These are phyloP conservation scores for Exophiala spinifera DNA, from an alignment of 2,329 filamentous ascomycete genomes.

Conservation along the genomic window DNA sequence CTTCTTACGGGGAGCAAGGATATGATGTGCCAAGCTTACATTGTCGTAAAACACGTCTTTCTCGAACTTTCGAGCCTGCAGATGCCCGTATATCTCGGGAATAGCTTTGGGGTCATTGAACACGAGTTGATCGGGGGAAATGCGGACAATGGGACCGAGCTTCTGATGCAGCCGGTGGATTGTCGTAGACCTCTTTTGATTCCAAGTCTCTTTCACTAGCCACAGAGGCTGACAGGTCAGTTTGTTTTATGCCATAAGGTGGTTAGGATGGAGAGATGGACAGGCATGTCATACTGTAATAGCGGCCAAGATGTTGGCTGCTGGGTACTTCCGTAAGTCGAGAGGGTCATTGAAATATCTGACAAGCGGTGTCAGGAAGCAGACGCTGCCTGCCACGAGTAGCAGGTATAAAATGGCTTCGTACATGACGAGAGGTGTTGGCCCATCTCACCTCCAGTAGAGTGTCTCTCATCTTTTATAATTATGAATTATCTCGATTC, in stretches of 20 bases:
- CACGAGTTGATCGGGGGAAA: neutral
- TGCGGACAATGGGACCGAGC: slow-evolving; percentile 3
- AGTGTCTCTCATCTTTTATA: no score
- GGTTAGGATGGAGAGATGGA: no score
- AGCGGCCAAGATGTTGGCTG: neutral
- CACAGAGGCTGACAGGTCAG: neutral
- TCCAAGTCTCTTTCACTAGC: neutral
- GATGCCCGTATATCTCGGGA: slow-evolving; percentile 1
- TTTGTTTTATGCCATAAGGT: no score
- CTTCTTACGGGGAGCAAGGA: no score
- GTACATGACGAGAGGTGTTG: no score
- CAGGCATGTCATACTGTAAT: neutral
- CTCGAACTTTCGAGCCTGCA: neutral
- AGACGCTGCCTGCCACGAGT: no score
- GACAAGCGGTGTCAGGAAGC: no score
- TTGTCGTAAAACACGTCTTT: neutral
- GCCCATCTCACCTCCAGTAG: no score
- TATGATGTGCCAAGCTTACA: neutral
- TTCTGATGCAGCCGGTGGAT: neutral
- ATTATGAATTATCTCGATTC: no score
- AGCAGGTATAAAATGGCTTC: no score
- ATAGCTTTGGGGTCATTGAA: slow-evolving; percentile 1
- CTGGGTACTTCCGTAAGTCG: neutral
- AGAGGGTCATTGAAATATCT: neutral
- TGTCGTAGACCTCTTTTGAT: neutral